Base-by-base conservation (phyloP, 768 basidiomycete genomes). In the Auriculariales sp. region DNA sequence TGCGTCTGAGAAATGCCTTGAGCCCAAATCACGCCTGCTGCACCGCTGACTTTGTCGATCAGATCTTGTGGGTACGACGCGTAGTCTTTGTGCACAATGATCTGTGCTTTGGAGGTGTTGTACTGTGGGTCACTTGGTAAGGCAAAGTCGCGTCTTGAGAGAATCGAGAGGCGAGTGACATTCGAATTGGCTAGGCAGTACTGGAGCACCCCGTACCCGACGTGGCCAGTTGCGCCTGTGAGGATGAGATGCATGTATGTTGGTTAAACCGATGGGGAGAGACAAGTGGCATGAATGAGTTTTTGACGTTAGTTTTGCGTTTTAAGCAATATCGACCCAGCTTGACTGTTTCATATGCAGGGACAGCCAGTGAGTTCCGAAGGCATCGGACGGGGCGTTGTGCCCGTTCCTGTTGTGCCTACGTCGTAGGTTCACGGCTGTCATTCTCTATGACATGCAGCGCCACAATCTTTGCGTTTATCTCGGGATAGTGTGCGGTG, bases 11-110 rank as follows among this genome's bases (percentile, higher is more conserved):
- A 59, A 46, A 62, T 59, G 2, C 67, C 67, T 12, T 64, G 56
- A 10, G 67, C 67, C 66, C 67, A 69, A 3, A 69, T 50, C 52
- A 63, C 64, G 15, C 59, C 67, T 35, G 67, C 65, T 46, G 64
- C 62, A 39, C 57, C 57, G 4, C 58, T 64, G 36, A 69, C 57
- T 25, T 57, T 56, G 12, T 48, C 49, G 11, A 60, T 50, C 29
- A 69, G 54, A 15, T 60, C 61, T 2, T 55, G 48, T 2, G 65
- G 56, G 54, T 68, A 69, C 4, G 54, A 32, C 28, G 57, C 52
- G 52, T 67, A 69, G 58, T 69, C 64, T 4, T 53, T 36, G 53
- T 67, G 62, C 10, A 66, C 42, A 51, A 69, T 55, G 2, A 58
- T 54, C 9, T 58, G 56, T 3, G 65, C 64, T 33, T 60, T 58